A percentile compares a stretch with the other conserved stretches of the same genome.
phyloP scores from a whole-genome alignment of 345 rosid genomes.

The Salix viminalis region DNA sequence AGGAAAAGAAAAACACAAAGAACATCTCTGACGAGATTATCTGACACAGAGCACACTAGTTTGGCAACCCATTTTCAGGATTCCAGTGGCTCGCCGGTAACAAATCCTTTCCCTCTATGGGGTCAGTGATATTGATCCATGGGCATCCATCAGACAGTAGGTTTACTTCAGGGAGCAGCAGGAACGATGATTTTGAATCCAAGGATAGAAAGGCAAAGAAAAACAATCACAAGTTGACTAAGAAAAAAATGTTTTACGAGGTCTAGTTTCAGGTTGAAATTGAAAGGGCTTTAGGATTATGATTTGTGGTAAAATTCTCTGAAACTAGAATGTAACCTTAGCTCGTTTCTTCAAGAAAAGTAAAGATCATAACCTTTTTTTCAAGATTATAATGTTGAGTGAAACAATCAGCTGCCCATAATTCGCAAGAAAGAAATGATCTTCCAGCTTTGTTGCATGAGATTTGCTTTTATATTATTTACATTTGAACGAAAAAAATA shows the following conservation, averaged over 20 bases:
- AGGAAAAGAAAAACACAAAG: too few relatives aligned
- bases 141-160: slow-evolving; percentile 34
- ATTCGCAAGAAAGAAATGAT: neutral
- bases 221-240: slow-evolving; percentile 22
- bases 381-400: neutral
- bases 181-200: slow-evolving; percentile 1
- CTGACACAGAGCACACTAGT: slow-evolving; percentile 50
- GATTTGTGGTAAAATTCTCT: slow-evolving; percentile 37
- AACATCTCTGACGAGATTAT: slow-evolving; percentile 40
- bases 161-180: slow-evolving; percentile 27
- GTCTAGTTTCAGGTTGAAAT: slow-evolving; percentile 31
- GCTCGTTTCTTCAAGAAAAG: neutral
- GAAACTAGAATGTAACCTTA: neutral
- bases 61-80: slow-evolving; percentile 41
- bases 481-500: neutral
- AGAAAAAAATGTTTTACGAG: slow-evolving; percentile 41
- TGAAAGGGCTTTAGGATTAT: slow-evolving; percentile 41
- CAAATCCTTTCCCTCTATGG: slow-evolving; percentile 43
- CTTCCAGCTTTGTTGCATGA: neutral
- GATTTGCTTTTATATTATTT: neutral
- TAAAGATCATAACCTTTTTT: neutral
- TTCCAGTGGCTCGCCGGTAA: slow-evolving; percentile 40
- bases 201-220: neutral
- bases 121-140: slow-evolving; percentile 47
- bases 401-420: neutral